These are phyloP conservation scores for Penicillium corylophilum DNA, from an alignment of 2,329 filamentous ascomycete species.

Conservation along the genomic window DNA sequence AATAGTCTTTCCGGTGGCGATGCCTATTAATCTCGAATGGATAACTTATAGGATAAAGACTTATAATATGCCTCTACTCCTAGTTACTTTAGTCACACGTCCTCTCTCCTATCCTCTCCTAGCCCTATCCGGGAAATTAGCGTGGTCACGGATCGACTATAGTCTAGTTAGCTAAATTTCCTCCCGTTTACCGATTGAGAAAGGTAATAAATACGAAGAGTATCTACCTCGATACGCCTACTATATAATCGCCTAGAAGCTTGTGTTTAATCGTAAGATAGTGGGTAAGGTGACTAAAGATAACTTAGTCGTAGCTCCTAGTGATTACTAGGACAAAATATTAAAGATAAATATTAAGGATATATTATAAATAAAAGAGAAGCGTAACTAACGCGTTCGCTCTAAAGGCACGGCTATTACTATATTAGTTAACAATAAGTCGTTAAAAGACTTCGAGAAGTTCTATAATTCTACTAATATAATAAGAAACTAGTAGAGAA, in stretches of 20 bases:
- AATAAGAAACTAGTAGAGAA: conserved; percentile 14
- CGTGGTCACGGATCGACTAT: conserved; percentile 1
- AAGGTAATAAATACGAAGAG: conserved; percentile 22
- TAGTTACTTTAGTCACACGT: too few species aligned
- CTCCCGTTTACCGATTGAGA: conserved; percentile 16
- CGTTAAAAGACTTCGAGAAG: conserved; percentile 8
- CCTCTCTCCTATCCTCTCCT: too few species aligned
- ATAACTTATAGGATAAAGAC: too few species aligned
- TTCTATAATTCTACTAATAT: conserved; percentile 13
- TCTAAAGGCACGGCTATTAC: conserved; percentile 16
- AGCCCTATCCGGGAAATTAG: conserved; percentile 13
- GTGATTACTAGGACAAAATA: conserved; percentile 16
- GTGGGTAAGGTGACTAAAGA: conserved; percentile 24
- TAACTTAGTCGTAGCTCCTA: conserved; percentile 24
- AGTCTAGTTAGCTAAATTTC: conserved; percentile 11
- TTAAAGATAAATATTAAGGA: conserved; percentile 15
- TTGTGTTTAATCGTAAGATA: conserved; percentile 23
- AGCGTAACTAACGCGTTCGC: conserved; percentile 11
- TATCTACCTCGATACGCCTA: conserved; percentile 18
- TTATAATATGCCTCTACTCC: too few species aligned
- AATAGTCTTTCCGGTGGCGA: too few species aligned
- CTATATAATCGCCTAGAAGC: conserved; percentile 27
- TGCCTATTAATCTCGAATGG: too few species aligned
- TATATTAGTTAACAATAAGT: background rate
- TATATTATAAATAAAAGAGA: conserved; percentile 16